Percentiles rank a stretch among this genome's conserved stretches.
Evolutionary conservation across 345 rosid species (phyloP).

Genomic region (Garcia nutans): DNA sequence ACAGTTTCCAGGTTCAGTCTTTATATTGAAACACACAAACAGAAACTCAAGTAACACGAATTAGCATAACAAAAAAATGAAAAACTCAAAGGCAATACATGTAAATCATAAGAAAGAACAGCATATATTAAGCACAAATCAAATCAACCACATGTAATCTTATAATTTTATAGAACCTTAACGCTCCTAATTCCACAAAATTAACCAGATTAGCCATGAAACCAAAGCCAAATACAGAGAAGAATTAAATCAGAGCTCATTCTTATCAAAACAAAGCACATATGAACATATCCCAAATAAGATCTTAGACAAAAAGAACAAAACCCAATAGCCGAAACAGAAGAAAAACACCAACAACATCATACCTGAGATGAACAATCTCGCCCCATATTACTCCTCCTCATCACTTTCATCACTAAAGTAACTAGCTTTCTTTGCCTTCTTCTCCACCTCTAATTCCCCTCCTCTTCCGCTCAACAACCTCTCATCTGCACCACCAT

Average conservation of each 20-base stretch:
- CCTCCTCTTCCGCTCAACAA: constrained; percentile 45
- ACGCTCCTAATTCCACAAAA: background rate
- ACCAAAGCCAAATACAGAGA: background rate
- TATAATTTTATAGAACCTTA: background rate
- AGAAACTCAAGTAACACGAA: background rate
- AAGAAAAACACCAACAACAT: background rate
- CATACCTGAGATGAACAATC: constrained; percentile 5
- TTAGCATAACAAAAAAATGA: background rate
- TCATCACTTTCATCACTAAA: constrained; percentile 98
- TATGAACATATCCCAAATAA: background rate
- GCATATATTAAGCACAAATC: background rate
- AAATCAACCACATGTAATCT: background rate
- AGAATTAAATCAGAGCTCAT: background rate
- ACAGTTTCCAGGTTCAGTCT: too few relatives aligned
- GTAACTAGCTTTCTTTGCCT: constrained; percentile 62
- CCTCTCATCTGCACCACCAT: constrained; percentile 74
- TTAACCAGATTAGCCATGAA: background rate
- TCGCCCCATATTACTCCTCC: constrained; percentile 34
- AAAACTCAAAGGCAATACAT: background rate
- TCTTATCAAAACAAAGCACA: background rate
- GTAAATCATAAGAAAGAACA: background rate
- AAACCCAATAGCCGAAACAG: background rate
- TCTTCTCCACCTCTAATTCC: constrained; percentile 38
- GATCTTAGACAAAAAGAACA: background rate
- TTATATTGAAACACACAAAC: background rate